A percentile compares a stretch with the other conserved stretches of the same genome.
Conservation (phyloP, 2,329 filamentous ascomycete species). For the Epichloe gansuensis region DNA sequence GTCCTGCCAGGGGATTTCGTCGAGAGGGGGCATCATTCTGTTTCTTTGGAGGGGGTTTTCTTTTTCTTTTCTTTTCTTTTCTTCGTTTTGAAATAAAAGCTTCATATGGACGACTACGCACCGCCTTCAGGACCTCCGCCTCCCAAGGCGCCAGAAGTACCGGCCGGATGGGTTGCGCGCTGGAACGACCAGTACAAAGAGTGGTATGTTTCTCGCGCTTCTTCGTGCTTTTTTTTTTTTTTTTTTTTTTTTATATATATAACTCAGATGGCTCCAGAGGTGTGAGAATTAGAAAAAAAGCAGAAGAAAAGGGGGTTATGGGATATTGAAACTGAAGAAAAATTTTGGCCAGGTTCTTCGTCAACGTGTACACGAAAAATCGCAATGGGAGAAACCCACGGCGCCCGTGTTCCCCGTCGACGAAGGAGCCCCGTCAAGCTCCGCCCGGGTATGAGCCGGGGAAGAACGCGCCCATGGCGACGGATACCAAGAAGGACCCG, state of each 20-base stretch:
- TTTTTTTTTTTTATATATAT: conserved; percentile 6
- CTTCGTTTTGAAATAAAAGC: background rate
- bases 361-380: conserved; percentile 82
- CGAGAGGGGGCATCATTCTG: too few relatives aligned
- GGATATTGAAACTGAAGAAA: background rate
- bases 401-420: conserved; percentile 47
- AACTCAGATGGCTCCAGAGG: background rate
- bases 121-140: conserved; percentile 44
- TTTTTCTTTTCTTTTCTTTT: too few relatives aligned
- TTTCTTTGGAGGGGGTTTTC: too few relatives aligned
- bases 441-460: conserved; percentile 54
- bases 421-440: conserved; percentile 36
- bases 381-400: conserved; percentile 80
- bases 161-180: conserved; percentile 64
- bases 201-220: conserved; percentile 38
- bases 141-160: conserved; percentile 49
- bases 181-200: conserved; percentile 84
- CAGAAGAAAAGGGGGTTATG: too few relatives aligned
- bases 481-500: conserved; percentile 57
- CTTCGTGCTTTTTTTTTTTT: background rate
- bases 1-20: too few relatives aligned
- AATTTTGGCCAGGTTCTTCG: conserved; percentile 58
- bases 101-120: conserved; percentile 40
- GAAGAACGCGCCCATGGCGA: conserved; percentile 22
- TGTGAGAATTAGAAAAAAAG: background rate